A percentile compares a stretch with the other conserved stretches of the same genome.
Conservation (phyloP, 2,329 filamentous ascomycete species). For the Pestalotiopsis fici region DNA sequence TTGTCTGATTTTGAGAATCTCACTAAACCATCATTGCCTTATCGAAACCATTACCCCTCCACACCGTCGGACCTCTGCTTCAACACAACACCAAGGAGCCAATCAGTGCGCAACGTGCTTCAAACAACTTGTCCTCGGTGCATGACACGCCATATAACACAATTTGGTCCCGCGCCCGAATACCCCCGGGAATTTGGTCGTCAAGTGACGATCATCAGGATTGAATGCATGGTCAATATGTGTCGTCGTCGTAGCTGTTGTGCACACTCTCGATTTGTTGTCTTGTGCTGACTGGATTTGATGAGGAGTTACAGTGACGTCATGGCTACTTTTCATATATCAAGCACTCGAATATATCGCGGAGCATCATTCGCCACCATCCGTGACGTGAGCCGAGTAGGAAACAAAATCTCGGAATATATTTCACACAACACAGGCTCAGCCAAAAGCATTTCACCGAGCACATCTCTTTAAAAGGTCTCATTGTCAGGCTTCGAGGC, state of each 20-base stretch:
- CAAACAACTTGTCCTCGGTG: constrained; percentile 4
- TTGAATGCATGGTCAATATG: neutral
- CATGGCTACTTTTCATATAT: neutral
- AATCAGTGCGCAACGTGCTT: constrained; percentile 9
- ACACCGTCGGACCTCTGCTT: neutral
- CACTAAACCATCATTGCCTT: neutral
- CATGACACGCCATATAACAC: neutral
- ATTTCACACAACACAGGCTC: too few relatives aligned
- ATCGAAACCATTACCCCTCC: neutral
- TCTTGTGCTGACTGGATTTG: neutral
- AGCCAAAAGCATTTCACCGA: too few relatives aligned
- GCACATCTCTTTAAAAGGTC: too few relatives aligned
- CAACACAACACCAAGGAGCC: neutral
- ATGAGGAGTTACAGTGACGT: neutral
- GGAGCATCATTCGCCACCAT: too few relatives aligned
- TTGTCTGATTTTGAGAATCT: neutral
- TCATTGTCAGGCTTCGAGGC: too few relatives aligned
- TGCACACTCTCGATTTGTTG: neutral
- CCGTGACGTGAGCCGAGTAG: too few relatives aligned
- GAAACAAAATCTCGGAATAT: too few relatives aligned
- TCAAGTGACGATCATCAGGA: neutral
- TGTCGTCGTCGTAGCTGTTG: neutral
- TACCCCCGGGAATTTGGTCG: neutral
- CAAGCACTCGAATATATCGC: too few relatives aligned
- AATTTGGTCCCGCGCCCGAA: neutral